Base-by-base conservation (phyloP, 169 alveolate genomes). In the Cryptosporidium sp. region DNA sequence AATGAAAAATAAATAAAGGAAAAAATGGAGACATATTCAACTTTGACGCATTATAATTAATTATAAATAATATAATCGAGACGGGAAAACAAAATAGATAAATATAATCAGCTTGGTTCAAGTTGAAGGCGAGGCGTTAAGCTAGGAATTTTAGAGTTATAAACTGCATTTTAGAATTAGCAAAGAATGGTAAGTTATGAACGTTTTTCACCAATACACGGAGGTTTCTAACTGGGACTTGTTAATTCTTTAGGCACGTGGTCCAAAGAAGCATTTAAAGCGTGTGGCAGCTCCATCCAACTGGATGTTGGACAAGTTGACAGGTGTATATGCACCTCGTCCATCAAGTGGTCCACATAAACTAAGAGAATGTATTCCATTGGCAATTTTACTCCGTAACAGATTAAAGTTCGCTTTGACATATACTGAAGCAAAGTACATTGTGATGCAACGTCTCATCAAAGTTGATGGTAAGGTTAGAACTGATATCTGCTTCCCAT, bases 211-310 rank as follows among this genome's bases (percentile, higher is more conserved):
- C 2, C 9, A 33, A n/a, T 1, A 39, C 33, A 31, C 3, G 48
- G 26, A 41, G 45, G 39, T 48, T 65, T 37, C 43, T 12, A 58
- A 73, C 52, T n/a, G 16, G 3, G 3, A 18, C 52, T 26, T 50
- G 50, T 69, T 3, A 59, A 52, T 48, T 12, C 37, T 70, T 52
- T 92, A 93, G 99, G 99, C 98, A 91, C 98, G 99, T 94, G 99
- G 99, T 61, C 98, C 98, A 75, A 97, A 96, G 97, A 98, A 98
- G 95, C 99, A 98, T 95, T 71, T 97, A 96, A 98, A 98, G 98
- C 97, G 99, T 94, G 96, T 98, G 84, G 96, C 96, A 89, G 99
- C 99, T 91, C 99, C 99, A 33, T 95, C 96, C 45, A 98, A 97
- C 92, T 98, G 99, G 99, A 96, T 98, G 99, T 95, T 98, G 87